Conservation (phyloP, 108 stramenopile species). For the Nitzschia palea region DNA sequence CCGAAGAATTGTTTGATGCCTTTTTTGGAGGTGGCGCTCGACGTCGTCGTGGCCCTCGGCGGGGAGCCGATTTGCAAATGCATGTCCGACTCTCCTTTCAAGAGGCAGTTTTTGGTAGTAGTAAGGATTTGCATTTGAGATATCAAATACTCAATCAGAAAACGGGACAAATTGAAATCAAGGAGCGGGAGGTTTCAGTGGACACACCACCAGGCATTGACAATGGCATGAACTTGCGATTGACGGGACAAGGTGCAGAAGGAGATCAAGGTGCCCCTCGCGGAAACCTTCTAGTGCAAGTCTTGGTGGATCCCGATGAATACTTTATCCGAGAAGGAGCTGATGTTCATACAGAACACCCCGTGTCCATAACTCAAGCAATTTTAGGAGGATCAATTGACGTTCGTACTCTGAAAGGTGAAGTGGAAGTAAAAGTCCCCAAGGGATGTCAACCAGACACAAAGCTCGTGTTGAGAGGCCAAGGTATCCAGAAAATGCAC, state of each 20-base stretch:
- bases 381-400: constrained; percentile 93
- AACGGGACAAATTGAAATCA: constrained; percentile 64
- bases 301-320: constrained; percentile 83
- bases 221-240: constrained; percentile 88
- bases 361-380: constrained; percentile 80
- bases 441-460: constrained; percentile 91
- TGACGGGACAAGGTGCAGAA: constrained; percentile 89
- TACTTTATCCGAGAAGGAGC: constrained; percentile 89
- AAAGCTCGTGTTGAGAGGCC: constrained; percentile 89
- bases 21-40: constrained; percentile 77
- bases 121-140: constrained; percentile 77
- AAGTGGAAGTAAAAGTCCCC: constrained; percentile 94
- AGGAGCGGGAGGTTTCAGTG: constrained; percentile 84
- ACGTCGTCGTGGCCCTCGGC: constrained; percentile 70
- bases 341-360: constrained; percentile 84
- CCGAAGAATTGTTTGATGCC: constrained; percentile 88
- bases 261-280: constrained; percentile 87
- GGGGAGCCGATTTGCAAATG: constrained; percentile 90
- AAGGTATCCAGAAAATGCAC: constrained; percentile 82
- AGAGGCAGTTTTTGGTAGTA: constrained; percentile 88
- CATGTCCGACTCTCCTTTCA: constrained; percentile 79
- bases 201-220: constrained; percentile 94
- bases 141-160: constrained; percentile 70
- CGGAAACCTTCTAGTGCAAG: constrained; percentile 89
- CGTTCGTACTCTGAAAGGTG: constrained; percentile 92